Evolutionary conservation across 2,329 filamentous ascomycete species (phyloP), one percentile per base, ranked within the genome.

Genomic region (Tetracladium maxilliforme): DNA sequence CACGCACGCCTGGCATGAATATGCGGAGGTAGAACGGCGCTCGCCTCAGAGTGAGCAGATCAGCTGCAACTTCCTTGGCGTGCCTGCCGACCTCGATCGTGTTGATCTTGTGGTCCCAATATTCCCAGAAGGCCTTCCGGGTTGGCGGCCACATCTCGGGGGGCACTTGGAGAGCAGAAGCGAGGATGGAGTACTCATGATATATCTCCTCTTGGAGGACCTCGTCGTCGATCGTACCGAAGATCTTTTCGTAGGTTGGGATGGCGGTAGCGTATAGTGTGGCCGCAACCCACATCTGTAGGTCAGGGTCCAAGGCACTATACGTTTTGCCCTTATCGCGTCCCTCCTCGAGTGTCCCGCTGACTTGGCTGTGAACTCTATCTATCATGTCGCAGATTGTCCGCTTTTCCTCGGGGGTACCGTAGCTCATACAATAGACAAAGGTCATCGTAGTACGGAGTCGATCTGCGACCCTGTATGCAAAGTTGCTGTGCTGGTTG

Each of bases 241-340:
- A 49, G 11, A 51, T 32, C 23, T 43, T 36, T 30, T 52, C 40
- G 29, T 53, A 51, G 10, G 53, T 31, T 18, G 46, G 41, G 19
- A 48, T 35, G 6, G 41, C 38, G 2, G 47, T 40, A 6, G 46
- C 50, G 26, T 54, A 54, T 6, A 54, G 37, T 3, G 51, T 53
- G 2, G 50, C 45, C 1, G 51, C 49, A 9, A 53, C 49, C 52
- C 49, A 54, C 22, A 48, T 41, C 31, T 54, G 51, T 7, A 53
- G 42, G 16, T 38, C 32, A 5, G 47, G 41, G 28, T 54, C 48
- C 24, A 52, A 40, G 23, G 51, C 50, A 16, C 39, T 36, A 32
- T 52, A 52, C 10, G 31, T 31, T 5, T 30, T 28, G 10, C 39
- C 34, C 18, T 29, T 26, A 14, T 35, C 24, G 3, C 24, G 22